Evolutionary conservation across 2,329 filamentous ascomycete genomes (phyloP).

Genomic region (Stromatinia cepivora): DNA sequence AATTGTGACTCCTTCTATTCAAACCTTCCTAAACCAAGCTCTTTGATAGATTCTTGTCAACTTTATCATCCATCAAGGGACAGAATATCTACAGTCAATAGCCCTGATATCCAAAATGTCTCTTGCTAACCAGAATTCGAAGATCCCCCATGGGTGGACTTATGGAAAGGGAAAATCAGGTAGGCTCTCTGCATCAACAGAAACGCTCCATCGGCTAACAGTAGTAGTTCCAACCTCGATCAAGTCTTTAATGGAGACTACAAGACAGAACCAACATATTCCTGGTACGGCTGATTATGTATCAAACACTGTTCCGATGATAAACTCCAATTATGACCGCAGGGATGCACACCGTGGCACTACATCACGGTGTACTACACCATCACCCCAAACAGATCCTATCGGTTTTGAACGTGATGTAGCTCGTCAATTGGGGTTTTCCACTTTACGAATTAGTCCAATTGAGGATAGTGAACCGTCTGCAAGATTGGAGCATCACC

Average conservation of each 20-base stretch:
- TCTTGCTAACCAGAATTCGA: rapidly evolving
- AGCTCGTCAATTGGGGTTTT: neutral
- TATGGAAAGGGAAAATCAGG: neutral
- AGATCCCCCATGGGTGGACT: rapidly evolving
- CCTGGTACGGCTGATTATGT: neutral
- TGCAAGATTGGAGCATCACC: too few species aligned
- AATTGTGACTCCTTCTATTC: neutral
- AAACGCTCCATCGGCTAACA: neutral
- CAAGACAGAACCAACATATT: neutral
- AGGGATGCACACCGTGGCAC: neutral
- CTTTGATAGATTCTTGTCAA: neutral
- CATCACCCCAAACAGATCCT: neutral
- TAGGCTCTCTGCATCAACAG: neutral
- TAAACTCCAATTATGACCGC: neutral
- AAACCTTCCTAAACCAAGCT: too few species aligned
- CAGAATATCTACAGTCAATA: neutral
- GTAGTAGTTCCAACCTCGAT: neutral
- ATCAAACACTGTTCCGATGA: neutral
- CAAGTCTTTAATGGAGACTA: too few species aligned
- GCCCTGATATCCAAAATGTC: neutral
- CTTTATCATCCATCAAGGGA: neutral
- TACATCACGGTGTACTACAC: neutral
- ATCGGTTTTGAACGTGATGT: neutral
- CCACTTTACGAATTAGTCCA: neutral
- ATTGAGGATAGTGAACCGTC: neutral